These are phyloP conservation scores for Xylaria cubensis DNA, from an alignment of 495 filamentous ascomycete genomes.

Conservation along the genomic window DNA sequence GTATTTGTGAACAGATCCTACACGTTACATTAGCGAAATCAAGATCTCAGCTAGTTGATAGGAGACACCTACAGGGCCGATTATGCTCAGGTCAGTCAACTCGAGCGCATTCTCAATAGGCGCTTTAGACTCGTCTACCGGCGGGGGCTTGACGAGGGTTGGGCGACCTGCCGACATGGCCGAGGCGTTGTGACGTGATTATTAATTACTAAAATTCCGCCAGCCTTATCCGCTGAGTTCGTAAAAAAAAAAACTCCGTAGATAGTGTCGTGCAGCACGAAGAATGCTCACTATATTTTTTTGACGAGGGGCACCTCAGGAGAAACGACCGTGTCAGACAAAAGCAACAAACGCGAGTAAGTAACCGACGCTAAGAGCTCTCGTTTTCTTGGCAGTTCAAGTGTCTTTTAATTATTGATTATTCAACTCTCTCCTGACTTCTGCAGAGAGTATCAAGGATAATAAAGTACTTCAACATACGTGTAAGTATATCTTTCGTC, in stretches of 20 bases:
- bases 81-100: constrained; percentile 77
- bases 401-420: not conserved
- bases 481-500: not conserved
- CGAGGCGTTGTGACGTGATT: not conserved
- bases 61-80: constrained; percentile 70
- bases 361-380: constrained; percentile 6
- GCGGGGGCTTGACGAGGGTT: constrained; percentile 80
- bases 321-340: not conserved
- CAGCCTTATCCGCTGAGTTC: not conserved
- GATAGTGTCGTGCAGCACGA: not conserved
- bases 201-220: not conserved
- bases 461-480: not conserved
- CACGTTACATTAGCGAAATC: not conserved
- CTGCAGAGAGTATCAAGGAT: not conserved
- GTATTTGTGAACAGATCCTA: constrained; percentile 94
- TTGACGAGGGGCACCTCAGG: not conserved
- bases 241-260: not conserved
- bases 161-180: constrained; percentile 32
- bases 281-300: not conserved
- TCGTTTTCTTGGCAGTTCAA: not conserved
- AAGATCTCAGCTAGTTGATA: not conserved
- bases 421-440: not conserved
- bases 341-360: not conserved
- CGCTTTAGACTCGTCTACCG: constrained; percentile 72
- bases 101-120: constrained; percentile 89